Conservation (phyloP, 306 rosid species). For the Medicago ruthenica region DNA sequence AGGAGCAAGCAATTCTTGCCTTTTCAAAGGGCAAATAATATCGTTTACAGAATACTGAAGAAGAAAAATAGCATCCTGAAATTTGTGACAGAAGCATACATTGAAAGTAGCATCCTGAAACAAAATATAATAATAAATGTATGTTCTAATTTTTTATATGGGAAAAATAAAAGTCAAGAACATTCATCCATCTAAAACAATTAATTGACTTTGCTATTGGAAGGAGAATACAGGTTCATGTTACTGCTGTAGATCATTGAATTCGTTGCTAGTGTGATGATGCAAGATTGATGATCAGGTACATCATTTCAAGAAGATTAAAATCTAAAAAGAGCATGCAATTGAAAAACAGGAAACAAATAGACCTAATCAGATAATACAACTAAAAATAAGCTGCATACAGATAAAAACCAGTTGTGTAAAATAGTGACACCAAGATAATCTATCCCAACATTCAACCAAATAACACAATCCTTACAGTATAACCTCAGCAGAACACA, state of each 20-base stretch:
- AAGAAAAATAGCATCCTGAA: too few species aligned
- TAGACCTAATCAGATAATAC: not conserved
- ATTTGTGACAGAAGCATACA: conserved; percentile 90
- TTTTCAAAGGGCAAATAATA: too few species aligned
- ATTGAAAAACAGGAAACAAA: conserved; percentile 28
- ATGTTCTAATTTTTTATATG: conserved; percentile 1
- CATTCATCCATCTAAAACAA: conserved; percentile 21
- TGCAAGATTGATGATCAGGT: conserved; percentile 33
- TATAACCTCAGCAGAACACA: not conserved
- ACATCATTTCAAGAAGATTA: conserved; percentile 30
- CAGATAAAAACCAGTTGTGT: not conserved
- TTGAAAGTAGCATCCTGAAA: conserved; percentile 85
- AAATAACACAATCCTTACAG: not conserved
- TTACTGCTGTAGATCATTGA: conserved; percentile 63
- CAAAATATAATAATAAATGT: conserved; percentile 36
- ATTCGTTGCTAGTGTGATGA: conserved; percentile 63
- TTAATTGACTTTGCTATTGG: not conserved
- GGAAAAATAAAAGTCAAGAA: conserved; percentile 22
- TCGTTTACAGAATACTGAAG: too few species aligned
- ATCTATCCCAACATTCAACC: not conserved
- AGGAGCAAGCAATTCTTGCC: too few species aligned
- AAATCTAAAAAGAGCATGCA: conserved; percentile 22
- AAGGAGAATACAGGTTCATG: conserved; percentile 30
- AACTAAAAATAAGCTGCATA: not conserved
- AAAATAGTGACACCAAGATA: not conserved